These are phyloP conservation scores for Echeveria elegans DNA, from an alignment of 164 flowering plant species.

Conservation along the genomic window DNA sequence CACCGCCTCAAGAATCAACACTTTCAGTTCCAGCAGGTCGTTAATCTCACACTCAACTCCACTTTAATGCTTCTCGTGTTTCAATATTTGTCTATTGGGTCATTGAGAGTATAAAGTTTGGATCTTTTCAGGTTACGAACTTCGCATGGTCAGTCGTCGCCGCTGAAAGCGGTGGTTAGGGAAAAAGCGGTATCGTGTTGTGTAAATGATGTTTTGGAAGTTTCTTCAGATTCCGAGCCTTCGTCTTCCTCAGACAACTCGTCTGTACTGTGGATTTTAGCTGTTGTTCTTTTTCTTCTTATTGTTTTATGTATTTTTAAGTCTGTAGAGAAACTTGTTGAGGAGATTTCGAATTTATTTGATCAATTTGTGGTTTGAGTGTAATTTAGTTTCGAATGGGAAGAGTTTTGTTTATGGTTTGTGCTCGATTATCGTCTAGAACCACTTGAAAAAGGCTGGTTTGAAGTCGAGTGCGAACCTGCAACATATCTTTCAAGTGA, in stretches of 20 bases:
- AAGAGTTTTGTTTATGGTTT: neutral
- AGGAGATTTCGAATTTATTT: neutral
- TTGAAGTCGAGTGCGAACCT: neutral
- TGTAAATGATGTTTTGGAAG: constrained; percentile 13
- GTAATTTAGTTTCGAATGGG: neutral
- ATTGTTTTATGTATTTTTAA: neutral
- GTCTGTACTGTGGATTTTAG: neutral
- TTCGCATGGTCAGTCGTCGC: constrained; percentile 1
- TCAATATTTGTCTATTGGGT: neutral
- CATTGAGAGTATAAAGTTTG: neutral
- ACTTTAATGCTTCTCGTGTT: constrained; percentile 4
- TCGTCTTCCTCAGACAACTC: constrained; percentile 9
- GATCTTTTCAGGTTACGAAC: constrained; percentile 14
- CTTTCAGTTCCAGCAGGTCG: neutral
- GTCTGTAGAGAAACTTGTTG: neutral
- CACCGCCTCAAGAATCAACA: neutral
- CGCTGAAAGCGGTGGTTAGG: constrained; percentile 9
- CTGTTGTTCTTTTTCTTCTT: neutral
- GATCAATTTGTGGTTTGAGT: neutral
- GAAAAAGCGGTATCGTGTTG: constrained; percentile 13
- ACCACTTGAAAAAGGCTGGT: neutral
- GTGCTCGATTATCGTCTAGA: neutral
- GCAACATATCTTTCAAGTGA: neutral
- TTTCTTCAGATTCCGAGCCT: constrained; percentile 15
- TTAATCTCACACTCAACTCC: neutral